Evolutionary conservation across 2,329 filamentous ascomycete species (phyloP).

Genomic region (Colletotrichum eleusines): DNA sequence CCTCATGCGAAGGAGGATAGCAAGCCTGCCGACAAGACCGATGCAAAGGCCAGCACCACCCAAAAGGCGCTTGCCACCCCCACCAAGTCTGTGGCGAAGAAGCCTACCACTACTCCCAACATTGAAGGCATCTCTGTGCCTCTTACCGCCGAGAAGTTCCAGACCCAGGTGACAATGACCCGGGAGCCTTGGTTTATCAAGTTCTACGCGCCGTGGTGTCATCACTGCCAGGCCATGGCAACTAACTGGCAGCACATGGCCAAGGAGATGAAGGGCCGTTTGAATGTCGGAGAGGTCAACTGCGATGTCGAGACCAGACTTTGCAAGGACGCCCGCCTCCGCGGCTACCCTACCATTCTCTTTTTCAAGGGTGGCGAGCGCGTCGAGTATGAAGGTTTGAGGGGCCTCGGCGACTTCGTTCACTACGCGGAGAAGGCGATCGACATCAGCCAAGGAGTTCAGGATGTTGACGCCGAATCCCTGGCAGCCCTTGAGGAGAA

Average conservation of each 20-base stretch:
- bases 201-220: constrained; percentile 98
- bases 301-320: constrained; percentile 87
- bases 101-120: constrained; percentile 74
- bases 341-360: constrained; percentile 87
- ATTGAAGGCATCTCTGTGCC: constrained; percentile 79
- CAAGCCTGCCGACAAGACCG: constrained; percentile 48
- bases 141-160: constrained; percentile 87
- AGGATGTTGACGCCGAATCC: constrained; percentile 80
- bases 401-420: constrained; percentile 91
- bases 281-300: constrained; percentile 97
- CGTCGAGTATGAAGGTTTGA: constrained; percentile 91
- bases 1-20: constrained; percentile 32
- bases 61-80: constrained; percentile 45
- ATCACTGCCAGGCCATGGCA: constrained; percentile 92
- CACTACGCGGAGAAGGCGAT: constrained; percentile 89
- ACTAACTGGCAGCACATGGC: constrained; percentile 91
- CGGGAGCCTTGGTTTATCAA: constrained; percentile 98
- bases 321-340: constrained; percentile 90
- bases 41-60: constrained; percentile 46
- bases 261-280: constrained; percentile 87
- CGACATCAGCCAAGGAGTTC: constrained; percentile 80
- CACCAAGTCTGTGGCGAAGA: constrained; percentile 57
- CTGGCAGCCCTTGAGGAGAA: constrained; percentile 90
- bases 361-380: constrained; percentile 94
- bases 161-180: constrained; percentile 85